Percentiles rank a stretch among this genome's conserved stretches.
Conservation (phyloP, 2,329 filamentous ascomycete genomes). For the Aureobasidium sp. region DNA sequence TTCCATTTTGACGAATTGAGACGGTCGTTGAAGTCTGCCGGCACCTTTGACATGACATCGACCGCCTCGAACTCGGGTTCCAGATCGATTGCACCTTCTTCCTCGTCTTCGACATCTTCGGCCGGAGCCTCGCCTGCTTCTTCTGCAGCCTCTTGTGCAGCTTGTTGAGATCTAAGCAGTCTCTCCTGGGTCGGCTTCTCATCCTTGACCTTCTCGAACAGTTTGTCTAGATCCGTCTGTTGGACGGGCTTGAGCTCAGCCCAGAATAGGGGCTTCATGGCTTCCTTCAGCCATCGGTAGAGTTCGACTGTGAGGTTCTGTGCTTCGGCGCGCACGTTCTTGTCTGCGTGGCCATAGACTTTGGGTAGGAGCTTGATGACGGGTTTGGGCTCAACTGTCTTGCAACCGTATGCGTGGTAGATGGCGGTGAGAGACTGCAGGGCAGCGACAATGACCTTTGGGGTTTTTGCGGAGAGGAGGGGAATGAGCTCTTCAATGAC, state of each 20-base stretch:
- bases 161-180: constrained; percentile 81
- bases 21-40: constrained; percentile 72
- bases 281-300: constrained; percentile 93
- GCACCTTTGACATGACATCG: constrained; percentile 73
- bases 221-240: constrained; percentile 83
- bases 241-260: constrained; percentile 89
- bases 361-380: constrained; percentile 83
- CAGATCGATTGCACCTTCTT: constrained; percentile 62
- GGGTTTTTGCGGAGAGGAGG: constrained; percentile 75
- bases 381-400: constrained; percentile 85
- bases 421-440: constrained; percentile 71
- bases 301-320: constrained; percentile 87
- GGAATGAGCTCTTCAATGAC: constrained; percentile 87
- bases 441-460: constrained; percentile 73
- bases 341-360: constrained; percentile 91
- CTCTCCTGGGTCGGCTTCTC: constrained; percentile 89
- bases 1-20: constrained; percentile 95
- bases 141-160: constrained; percentile 61
- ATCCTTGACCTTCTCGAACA: constrained; percentile 88
- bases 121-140: constrained; percentile 46
- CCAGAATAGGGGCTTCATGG: constrained; percentile 98
- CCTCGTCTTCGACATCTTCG: constrained; percentile 40
- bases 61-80: constrained; percentile 64
- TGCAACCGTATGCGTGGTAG: constrained; percentile 90
- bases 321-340: constrained; percentile 91